A percentile compares a stretch with the other conserved stretches of the same genome.
These are phyloP conservation scores for Bipolaris zeicola DNA, from an alignment of 2,329 filamentous ascomycete species.

Conservation along the genomic window DNA sequence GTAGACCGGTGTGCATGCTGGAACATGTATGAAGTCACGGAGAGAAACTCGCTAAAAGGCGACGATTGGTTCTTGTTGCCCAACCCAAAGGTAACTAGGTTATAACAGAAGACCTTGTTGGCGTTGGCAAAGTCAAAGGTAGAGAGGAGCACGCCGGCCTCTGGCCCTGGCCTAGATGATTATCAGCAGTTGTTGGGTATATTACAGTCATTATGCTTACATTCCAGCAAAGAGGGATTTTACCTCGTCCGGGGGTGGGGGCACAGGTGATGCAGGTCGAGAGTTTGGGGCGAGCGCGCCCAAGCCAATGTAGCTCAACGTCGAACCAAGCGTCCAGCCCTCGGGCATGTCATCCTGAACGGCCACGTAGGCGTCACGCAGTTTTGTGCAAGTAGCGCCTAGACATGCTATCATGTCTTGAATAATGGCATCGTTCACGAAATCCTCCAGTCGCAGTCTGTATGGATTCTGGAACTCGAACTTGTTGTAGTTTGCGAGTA, in stretches of 20 bases:
- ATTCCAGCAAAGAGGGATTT: slow-evolving; percentile 80
- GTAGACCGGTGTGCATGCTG: slow-evolving; percentile 88
- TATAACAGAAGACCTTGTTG: slow-evolving; percentile 94
- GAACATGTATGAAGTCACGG: slow-evolving; percentile 87
- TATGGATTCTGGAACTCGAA: slow-evolving; percentile 99
- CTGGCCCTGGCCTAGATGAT: slow-evolving; percentile 67
- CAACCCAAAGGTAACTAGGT: slow-evolving; percentile 69
- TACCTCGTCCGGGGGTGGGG: slow-evolving; percentile 75
- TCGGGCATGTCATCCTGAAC: slow-evolving; percentile 90
- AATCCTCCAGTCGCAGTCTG: slow-evolving; percentile 87
- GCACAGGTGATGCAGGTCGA: slow-evolving; percentile 61
- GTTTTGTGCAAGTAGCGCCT: slow-evolving; percentile 69
- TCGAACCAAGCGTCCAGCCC: slow-evolving; percentile 82
- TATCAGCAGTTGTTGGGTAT: slow-evolving; percentile 15
- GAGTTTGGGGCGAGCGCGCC: slow-evolving; percentile 73
- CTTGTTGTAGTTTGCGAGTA: slow-evolving; percentile 98
- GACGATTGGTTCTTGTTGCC: slow-evolving; percentile 69
- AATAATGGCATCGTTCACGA: slow-evolving; percentile 89
- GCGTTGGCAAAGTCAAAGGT: slow-evolving; percentile 93
- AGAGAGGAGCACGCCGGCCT: slow-evolving; percentile 79
- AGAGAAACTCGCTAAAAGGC: slow-evolving; percentile 82
- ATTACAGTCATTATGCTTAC: slow-evolving; percentile 57
- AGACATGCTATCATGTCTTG: slow-evolving; percentile 79
- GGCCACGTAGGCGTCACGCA: slow-evolving; percentile 78
- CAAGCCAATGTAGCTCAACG: slow-evolving; percentile 83